Evolutionary conservation across 1,139 yeast species (phyloP), one percentile per base, ranked within the genome.

Genomic region (Taphrina sp.): DNA sequence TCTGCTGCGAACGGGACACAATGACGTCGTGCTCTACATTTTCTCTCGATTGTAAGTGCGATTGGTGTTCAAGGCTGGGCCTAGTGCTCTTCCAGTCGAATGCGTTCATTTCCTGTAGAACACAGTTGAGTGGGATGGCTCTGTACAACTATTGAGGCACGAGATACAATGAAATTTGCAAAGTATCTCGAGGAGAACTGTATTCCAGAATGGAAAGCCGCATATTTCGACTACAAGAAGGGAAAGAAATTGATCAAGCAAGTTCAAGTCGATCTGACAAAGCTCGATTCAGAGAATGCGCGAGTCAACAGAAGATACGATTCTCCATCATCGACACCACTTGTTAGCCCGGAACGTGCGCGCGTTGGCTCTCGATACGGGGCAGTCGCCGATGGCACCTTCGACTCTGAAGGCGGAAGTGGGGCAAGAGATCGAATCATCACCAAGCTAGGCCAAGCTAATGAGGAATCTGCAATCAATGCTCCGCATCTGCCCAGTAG

Each of bases 231-330:
- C 23, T 52, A 52, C 49, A 52, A 52, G 29, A 33, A 24, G 16
- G 56, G 49, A n/a, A 52, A 52, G 37, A 52, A 52, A 43, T 29
- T 52, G 24, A 42, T 52, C 49, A 42, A 52, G 42, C 41, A 37
- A n/a, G 52, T 35, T 3, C 37, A 45, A 36, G 28, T 22, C n/a
- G 26, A 29, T 14, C 28, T 17, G 8, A 10, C 36, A 12, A 20
- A 17, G 10, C 31, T 7, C 12, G 31, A 26, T 26, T 8, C 26
- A 20, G 17, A 29, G 38, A 5, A 24, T 19, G 19, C 23, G 47
- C n/a, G n/a, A n/a, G n/a, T n/a, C n/a, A n/a, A n/a, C n/a, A n/a
- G n/a, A n/a, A 33, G 28, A 22, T 5, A 29, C 38, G 29, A 43
- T 20, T 43, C 47, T 12, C 38, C 47, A 14, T 43, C 47, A 19